These are phyloP conservation scores for Gastrodia elata DNA, from an alignment of 106 monocot genomes.

Conservation along the genomic window DNA sequence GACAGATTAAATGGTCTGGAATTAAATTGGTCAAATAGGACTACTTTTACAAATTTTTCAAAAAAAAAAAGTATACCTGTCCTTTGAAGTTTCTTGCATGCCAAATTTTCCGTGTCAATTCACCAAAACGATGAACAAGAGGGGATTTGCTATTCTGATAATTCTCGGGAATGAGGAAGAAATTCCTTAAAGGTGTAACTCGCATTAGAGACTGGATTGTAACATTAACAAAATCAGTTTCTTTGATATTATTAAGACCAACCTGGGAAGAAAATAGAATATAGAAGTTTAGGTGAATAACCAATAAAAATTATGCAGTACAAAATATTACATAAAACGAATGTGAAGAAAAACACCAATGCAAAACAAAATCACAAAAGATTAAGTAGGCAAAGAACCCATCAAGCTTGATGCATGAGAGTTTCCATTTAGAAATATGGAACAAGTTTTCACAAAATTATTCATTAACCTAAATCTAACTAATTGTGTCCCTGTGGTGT, in stretches of 20 bases:
- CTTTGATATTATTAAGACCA: constrained; percentile 98
- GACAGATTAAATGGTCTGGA: too few species aligned
- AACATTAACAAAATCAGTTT: constrained; percentile 99
- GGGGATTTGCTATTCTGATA: constrained; percentile 83
- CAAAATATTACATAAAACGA: not conserved
- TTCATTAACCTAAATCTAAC: not conserved
- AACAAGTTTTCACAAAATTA: not conserved
- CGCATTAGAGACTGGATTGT: constrained; percentile 97
- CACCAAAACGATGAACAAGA: constrained; percentile 93
- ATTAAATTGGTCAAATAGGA: too few species aligned
- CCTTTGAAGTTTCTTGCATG: constrained; percentile 98
- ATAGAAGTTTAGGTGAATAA: constrained; percentile 5
- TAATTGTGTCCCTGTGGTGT: too few species aligned
- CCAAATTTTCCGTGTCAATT: constrained; percentile 92
- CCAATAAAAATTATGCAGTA: not conserved
- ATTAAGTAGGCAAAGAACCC: not conserved
- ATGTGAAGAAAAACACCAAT: not conserved
- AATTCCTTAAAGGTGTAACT: constrained; percentile 90
- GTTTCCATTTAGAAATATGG: not conserved
- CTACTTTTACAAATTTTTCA: too few species aligned
- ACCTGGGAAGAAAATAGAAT: constrained; percentile 40
- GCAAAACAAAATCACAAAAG: constrained; percentile 2
- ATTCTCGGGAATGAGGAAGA: constrained; percentile 94
- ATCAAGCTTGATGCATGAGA: not conserved
- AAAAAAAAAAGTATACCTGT: constrained; percentile 57